A percentile compares a stretch with the other conserved stretches of the same genome.
Conservation (phyloP, 2,329 filamentous ascomycete genomes). For the Apiospora rasikravindrae region DNA sequence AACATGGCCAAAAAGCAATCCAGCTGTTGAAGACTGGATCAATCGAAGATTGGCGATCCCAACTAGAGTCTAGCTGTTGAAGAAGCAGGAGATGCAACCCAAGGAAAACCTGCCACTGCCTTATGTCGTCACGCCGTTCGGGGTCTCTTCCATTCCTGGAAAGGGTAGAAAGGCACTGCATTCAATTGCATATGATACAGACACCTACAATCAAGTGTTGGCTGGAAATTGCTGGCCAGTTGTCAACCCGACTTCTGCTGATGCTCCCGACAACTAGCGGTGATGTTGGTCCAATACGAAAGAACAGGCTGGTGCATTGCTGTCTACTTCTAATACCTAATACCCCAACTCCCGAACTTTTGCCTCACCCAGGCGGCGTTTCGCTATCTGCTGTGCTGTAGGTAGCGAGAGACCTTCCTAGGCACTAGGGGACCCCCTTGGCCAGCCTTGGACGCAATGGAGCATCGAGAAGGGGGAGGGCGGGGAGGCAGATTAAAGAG, state of each 20-base stretch:
- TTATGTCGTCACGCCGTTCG: slow-evolving; percentile 1
- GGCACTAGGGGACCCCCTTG: no score
- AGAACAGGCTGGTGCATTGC: background rate
- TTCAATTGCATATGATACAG: background rate
- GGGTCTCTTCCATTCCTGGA: slow-evolving; percentile 9
- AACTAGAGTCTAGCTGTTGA: background rate
- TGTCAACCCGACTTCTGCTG: background rate
- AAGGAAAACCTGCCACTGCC: background rate
- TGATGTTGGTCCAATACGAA: background rate
- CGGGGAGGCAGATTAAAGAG: slow-evolving; percentile 4
- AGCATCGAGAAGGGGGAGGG: slow-evolving; percentile 2
- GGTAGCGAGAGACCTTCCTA: background rate
- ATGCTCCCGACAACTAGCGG: background rate
- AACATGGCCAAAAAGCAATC: background rate
- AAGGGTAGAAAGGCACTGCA: background rate
- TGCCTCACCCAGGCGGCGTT: background rate
- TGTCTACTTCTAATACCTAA: no score
- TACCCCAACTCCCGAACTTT: background rate
- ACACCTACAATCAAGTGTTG: no score
- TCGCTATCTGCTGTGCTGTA: background rate
- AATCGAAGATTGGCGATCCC: background rate
- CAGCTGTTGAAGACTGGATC: background rate
- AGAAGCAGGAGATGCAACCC: background rate
- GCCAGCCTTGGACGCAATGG: background rate
- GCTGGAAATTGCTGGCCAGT: background rate